These are phyloP conservation scores for Hypoxylon sp. DNA, from an alignment of 2,329 filamentous ascomycete species.

Conservation along the genomic window DNA sequence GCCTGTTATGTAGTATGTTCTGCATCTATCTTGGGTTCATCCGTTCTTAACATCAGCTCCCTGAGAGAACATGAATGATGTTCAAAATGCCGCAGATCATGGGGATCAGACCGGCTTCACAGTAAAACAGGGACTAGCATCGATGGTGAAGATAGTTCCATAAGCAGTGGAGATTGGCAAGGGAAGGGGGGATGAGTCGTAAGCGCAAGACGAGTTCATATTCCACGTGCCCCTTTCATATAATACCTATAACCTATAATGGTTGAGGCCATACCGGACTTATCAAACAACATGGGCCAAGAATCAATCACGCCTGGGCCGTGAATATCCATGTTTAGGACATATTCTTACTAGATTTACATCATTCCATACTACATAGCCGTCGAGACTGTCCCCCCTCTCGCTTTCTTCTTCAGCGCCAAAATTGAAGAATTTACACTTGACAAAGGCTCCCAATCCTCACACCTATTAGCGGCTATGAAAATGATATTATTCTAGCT, in stretches of 20 bases:
- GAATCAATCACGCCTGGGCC: not conserved
- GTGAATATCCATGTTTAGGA: not conserved
- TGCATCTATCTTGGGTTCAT: conserved; percentile 8
- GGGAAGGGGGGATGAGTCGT: not conserved
- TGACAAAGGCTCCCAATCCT: not conserved
- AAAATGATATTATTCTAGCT: not conserved
- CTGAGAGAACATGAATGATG: not conserved
- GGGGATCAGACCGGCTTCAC: not conserved
- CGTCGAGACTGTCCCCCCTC: not conserved
- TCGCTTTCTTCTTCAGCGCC: not conserved
- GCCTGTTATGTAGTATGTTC: conserved; percentile 2
- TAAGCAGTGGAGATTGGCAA: not conserved
- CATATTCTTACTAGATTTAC: not conserved
- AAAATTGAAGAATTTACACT: not conserved
- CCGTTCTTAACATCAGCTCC: conserved; percentile 6
- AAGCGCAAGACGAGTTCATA: too few species aligned
- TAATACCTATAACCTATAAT: conserved; percentile 1
- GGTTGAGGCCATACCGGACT: not conserved
- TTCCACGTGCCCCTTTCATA: not conserved
- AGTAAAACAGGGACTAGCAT: not conserved
- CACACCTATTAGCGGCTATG: not conserved
- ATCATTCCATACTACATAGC: not conserved
- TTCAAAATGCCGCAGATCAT: not conserved
- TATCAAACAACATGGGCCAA: not conserved
- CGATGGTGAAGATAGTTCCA: not conserved